A percentile compares a stretch with the other conserved stretches of the same genome.
Evolutionary conservation across 371 early-diverging fungal genomes (phyloP).

Genomic region (Circinella umbellata): DNA sequence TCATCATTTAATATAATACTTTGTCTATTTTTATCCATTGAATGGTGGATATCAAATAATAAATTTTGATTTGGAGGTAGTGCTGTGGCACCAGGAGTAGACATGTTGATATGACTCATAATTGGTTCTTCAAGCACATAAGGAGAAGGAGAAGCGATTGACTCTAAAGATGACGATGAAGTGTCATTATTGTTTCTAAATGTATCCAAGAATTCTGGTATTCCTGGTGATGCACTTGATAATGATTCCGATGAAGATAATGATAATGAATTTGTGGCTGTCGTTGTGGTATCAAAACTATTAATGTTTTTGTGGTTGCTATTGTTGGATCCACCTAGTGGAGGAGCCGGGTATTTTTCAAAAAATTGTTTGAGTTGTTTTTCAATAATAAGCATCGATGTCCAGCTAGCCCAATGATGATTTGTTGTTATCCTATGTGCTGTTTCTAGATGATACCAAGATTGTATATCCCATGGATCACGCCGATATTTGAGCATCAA

Average conservation of each 20-base stretch:
- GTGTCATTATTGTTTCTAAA: not conserved
- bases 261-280: not conserved
- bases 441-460: constrained; percentile 4
- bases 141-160: not conserved
- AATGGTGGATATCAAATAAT: no score
- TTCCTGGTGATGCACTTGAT: not conserved
- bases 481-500: constrained; percentile 24
- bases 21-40: no score
- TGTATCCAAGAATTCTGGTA: not conserved
- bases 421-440: not conserved
- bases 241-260: not conserved
- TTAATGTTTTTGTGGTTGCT: not conserved
- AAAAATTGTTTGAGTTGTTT: constrained; percentile 11
- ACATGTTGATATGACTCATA: not conserved
- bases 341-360: constrained; percentile 14
- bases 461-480: constrained; percentile 14
- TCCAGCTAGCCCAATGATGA: constrained; percentile 17
- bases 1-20: no score
- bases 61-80: no score
- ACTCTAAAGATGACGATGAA: not conserved
- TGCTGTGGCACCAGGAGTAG: no score
- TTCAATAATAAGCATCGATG: constrained; percentile 11
- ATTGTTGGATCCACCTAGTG: not conserved
- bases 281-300: no score
- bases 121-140: not conserved